phyloP scores from a whole-genome alignment of 208 protist species.

The Leishmania braziliensis region DNA sequence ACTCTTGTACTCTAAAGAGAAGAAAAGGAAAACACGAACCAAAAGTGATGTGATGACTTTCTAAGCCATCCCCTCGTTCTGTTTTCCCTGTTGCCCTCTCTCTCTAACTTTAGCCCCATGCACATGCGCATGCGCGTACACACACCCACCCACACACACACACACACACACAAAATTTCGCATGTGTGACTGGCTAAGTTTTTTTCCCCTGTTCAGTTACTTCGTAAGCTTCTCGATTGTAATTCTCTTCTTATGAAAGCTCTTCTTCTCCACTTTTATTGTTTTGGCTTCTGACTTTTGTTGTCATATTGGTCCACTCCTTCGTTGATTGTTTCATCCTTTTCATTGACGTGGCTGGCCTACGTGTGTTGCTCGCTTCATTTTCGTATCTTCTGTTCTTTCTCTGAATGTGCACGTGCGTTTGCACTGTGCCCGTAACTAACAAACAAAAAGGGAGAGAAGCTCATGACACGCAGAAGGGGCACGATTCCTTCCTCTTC shows the following conservation, averaged over 20 bases:
- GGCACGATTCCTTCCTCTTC: not conserved
- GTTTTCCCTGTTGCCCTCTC: constrained; percentile 9
- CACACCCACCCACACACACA: not conserved
- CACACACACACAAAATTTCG: not conserved
- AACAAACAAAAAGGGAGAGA: not conserved
- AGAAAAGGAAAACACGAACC: not conserved
- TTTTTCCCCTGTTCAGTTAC: not conserved
- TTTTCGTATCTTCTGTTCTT: not conserved
- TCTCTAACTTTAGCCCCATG: not conserved
- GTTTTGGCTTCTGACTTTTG: not conserved
- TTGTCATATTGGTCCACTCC: not conserved
- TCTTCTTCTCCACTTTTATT: not conserved
- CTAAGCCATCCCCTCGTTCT: not conserved
- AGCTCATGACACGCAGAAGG: not conserved
- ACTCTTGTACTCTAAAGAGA: not conserved
- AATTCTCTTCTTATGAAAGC: not conserved
- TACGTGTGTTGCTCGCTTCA: not conserved
- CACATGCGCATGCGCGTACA: not conserved
- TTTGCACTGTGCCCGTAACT: not conserved
- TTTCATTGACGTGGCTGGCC: not conserved
- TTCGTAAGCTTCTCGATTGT: not conserved
- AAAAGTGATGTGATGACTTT: not conserved
- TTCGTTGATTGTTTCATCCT: not conserved
- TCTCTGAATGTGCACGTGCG: not conserved
- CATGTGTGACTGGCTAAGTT: not conserved